phyloP scores from a whole-genome alignment of 192 early-diverging fungal species.

The Linnemannia elongata region DNA sequence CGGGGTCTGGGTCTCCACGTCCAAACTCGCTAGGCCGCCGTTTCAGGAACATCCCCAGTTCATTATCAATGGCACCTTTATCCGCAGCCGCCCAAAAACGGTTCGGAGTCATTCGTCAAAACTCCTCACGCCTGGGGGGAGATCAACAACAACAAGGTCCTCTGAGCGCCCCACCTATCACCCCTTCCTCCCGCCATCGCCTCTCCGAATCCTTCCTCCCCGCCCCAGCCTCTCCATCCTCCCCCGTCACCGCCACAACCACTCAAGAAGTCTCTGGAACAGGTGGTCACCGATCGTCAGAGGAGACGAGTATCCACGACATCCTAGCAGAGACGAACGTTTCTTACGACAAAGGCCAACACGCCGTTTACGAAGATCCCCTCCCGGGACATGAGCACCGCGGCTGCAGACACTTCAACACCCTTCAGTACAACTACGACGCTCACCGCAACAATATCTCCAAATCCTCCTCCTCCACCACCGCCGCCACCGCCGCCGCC shows the following conservation, averaged over 20 bases:
- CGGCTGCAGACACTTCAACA: background rate
- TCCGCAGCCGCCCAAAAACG: background rate
- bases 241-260: background rate
- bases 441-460: background rate
- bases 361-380: conserved; percentile 18
- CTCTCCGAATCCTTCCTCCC: background rate
- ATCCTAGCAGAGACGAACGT: conserved; percentile 29
- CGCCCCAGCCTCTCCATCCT: background rate
- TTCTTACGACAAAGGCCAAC: conserved; percentile 23
- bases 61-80: background rate
- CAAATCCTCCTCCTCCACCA: background rate
- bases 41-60: background rate
- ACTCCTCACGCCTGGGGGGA: background rate
- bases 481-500: too few relatives aligned
- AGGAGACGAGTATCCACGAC: conserved; percentile 9
- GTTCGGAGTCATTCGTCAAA: background rate
- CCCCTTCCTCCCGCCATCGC: background rate
- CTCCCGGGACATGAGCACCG: background rate
- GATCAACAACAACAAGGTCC: background rate
- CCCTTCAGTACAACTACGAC: conserved; percentile 23
- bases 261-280: background rate
- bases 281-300: too few relatives aligned
- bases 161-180: background rate
- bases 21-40: background rate
- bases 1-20: background rate